These are phyloP conservation scores for Cotoneaster glaucophyllus DNA, from an alignment of 306 rosid species.

Conservation along the genomic window DNA sequence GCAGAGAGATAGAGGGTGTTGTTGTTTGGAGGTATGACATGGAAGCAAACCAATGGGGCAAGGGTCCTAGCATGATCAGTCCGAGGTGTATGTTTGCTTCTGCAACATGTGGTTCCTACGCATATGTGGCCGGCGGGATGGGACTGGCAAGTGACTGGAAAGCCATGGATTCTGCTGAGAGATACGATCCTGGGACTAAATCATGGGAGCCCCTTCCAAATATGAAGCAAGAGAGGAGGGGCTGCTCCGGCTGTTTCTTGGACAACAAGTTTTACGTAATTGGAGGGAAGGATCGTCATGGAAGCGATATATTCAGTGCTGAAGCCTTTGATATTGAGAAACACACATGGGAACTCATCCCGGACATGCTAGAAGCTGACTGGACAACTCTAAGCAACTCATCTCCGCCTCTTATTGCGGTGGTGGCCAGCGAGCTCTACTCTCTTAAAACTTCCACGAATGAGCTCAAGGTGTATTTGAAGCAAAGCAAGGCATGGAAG, in stretches of 20 bases:
- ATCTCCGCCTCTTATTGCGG: slow-evolving; percentile 79
- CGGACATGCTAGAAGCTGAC: slow-evolving; percentile 38
- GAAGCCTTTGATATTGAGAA: slow-evolving; percentile 53
- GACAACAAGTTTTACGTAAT: slow-evolving; percentile 62
- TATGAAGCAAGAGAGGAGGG: slow-evolving; percentile 46
- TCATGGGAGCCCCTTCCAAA: slow-evolving; percentile 59
- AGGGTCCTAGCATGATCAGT: slow-evolving; percentile 64
- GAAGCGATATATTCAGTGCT: slow-evolving; percentile 45
- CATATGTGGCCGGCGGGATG: slow-evolving; percentile 70
- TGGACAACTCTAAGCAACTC: slow-evolving; percentile 13
- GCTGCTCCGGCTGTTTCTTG: slow-evolving; percentile 78
- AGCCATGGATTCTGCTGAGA: slow-evolving; percentile 55
- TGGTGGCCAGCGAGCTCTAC: slow-evolving; percentile 57
- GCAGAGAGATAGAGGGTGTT: slow-evolving; percentile 51
- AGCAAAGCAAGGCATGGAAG: slow-evolving; percentile 52
- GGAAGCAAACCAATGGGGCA: slow-evolving; percentile 45
- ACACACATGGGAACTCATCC: slow-evolving; percentile 53
- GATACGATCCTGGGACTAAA: slow-evolving; percentile 40
- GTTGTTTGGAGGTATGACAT: slow-evolving; percentile 58
- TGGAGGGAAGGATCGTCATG: slow-evolving; percentile 59
- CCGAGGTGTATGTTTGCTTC: slow-evolving; percentile 78
- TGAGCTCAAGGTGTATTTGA: slow-evolving; percentile 56
- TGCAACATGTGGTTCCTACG: slow-evolving; percentile 54
- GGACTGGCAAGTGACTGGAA: slow-evolving; percentile 25
- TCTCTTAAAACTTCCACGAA: slow-evolving; percentile 48